Base-by-base conservation (phyloP, 2,329 filamentous ascomycete species). In the Colletotrichum tamarilloi region DNA sequence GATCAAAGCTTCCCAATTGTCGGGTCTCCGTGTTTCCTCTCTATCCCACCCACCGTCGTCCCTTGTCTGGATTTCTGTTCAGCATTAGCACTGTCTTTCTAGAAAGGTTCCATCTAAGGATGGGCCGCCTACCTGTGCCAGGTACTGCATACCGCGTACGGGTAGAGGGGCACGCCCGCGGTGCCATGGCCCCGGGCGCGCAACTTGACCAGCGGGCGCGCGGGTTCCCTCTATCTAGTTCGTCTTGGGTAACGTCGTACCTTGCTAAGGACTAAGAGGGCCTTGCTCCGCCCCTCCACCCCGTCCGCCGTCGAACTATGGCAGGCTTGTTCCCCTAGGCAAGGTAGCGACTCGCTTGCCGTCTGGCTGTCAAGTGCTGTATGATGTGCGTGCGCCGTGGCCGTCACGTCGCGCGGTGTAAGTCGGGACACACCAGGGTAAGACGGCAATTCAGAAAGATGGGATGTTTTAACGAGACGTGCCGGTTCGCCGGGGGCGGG, bases 1-100 rank as follows among this genome's bases (percentile, higher is more conserved):
- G 60, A 73, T n/a, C 32, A 65, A 70, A 73, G 70, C 67, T 73
- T 73, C 69, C 69, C 42, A 28, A 65, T 24, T 26, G 55, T 70
- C 60, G 66, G 67, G 70, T 73, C 70, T 64, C 66, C 46, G 30
- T 59, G 46, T 62, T 53, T 49, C 42, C 52, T 59, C 35, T 53
- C 53, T 32, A 32, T n/a, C 62, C 49, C 49, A 35, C 8, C 30
- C 46, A 22, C 30, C 49, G 28, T 24, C 14, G 26, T 26, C 38
- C 62, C 22, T 55, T 24, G n/a, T 24, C n/a, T 26, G n/a, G n/a
- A n/a, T 55, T 55, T 55, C 24, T 24, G n/a, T 55, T 28, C 26
- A 24, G n/a, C 24, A 28, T 55, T 49, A 26, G 24, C 22, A 9
- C 30, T 16, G 12, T 55, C 49, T n/a, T 73, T 70, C 67, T 65